Evolutionary conservation across 2,329 filamentous ascomycete species (phyloP).

Genomic region (Curvularia eragrostidis): DNA sequence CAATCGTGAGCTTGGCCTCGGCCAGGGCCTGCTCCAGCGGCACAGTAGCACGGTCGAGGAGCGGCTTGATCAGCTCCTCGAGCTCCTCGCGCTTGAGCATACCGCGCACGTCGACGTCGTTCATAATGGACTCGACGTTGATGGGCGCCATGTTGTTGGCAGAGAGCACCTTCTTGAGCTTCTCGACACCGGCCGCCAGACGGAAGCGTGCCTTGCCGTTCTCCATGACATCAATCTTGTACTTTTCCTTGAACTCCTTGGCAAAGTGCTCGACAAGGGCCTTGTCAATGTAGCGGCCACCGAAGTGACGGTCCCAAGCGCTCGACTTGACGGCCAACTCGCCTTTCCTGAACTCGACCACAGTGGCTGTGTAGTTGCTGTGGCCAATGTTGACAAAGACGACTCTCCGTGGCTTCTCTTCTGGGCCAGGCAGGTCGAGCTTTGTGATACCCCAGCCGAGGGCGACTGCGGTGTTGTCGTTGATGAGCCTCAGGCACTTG

Average conservation of each 20-base stretch:
- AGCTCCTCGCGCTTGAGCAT: slow-evolving; percentile 95
- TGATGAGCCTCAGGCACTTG: slow-evolving; percentile 92
- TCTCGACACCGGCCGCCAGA: slow-evolving; percentile 88
- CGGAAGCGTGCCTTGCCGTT: slow-evolving; percentile 90
- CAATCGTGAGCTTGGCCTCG: slow-evolving; percentile 88
- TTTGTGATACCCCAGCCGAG: slow-evolving; percentile 98
- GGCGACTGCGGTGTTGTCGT: slow-evolving; percentile 95
- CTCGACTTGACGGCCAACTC: slow-evolving; percentile 94
- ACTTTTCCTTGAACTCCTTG: slow-evolving; percentile 95
- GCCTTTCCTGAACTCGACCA: slow-evolving; percentile 97
- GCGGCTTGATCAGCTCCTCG: slow-evolving; percentile 85
- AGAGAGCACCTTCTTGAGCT: slow-evolving; percentile 97
- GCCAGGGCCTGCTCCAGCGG: slow-evolving; percentile 90
- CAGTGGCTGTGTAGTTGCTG: slow-evolving; percentile 92
- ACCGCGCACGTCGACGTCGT: slow-evolving; percentile 87
- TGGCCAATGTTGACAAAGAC: slow-evolving; percentile 94
- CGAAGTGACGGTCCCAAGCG: slow-evolving; percentile 92
- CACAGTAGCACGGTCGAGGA: slow-evolving; percentile 73
- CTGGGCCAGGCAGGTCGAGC: slow-evolving; percentile 83
- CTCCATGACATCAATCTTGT: slow-evolving; percentile 92
- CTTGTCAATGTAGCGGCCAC: slow-evolving; percentile 96
- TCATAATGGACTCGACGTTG: slow-evolving; percentile 98
- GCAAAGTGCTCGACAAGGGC: slow-evolving; percentile 93
- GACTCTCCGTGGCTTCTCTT: slow-evolving; percentile 91
- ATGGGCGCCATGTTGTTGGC: slow-evolving; percentile 91